These are phyloP conservation scores for Schwanniomyces vanrijiae DNA, from an alignment of 805 yeast species.

Conservation along the genomic window DNA sequence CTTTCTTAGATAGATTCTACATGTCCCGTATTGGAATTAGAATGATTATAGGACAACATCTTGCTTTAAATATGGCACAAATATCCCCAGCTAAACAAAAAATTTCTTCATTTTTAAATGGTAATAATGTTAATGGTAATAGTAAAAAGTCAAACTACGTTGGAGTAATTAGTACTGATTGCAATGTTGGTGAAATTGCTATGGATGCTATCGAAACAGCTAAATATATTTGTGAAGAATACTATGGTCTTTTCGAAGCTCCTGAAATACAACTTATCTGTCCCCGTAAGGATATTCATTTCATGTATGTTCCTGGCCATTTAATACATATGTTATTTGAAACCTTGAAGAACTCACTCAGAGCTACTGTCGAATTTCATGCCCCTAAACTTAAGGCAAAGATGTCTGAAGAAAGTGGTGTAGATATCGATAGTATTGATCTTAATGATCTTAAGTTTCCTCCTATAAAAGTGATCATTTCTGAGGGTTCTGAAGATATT, in stretches of 20 bases:
- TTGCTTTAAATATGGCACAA: constrained; percentile 74
- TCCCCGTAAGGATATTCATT: constrained; percentile 65
- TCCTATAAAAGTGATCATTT: constrained; percentile 81
- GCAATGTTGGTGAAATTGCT: constrained; percentile 80
- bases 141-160: constrained; percentile 59
- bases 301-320: constrained; percentile 94
- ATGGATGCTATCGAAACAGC: constrained; percentile 90
- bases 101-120: constrained; percentile 35
- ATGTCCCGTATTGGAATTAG: constrained; percentile 90
- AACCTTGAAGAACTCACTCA: constrained; percentile 77
- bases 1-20: constrained; percentile 81
- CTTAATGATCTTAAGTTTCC: constrained; percentile 73
- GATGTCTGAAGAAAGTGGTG: constrained; percentile 37
- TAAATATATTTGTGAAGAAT: constrained; percentile 85
- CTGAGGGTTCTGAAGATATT: constrained; percentile 87
- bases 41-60: constrained; percentile 93
- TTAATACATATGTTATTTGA: constrained; percentile 89
- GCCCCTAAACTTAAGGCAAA: constrained; percentile 47
- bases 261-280: constrained; percentile 81
- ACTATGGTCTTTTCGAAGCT: constrained; percentile 82
- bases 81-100: constrained; percentile 40
- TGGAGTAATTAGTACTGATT: constrained; percentile 83
- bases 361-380: constrained; percentile 87
- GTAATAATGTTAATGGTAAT: constrained; percentile 15
- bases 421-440: constrained; percentile 36